Conservation (phyloP, 1,284 basidiomycete species). For the Ganoderma boninense region DNA sequence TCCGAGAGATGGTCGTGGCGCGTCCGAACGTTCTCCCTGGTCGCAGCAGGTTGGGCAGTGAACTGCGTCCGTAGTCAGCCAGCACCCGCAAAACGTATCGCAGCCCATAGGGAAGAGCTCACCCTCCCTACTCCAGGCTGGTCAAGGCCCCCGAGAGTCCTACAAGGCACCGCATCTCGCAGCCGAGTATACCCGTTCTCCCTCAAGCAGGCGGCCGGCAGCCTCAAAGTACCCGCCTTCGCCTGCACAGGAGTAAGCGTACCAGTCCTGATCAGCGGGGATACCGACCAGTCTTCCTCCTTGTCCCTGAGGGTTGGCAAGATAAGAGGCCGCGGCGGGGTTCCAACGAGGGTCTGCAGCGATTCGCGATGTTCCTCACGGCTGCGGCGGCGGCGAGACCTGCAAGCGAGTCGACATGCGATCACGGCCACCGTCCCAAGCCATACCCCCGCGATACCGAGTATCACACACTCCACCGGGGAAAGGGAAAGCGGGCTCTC, state of each 20-base stretch:
- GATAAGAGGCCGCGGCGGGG: conserved; percentile 1
- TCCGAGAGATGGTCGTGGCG: background rate
- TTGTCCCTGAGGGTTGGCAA: background rate
- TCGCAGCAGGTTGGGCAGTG: background rate
- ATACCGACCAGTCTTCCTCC: background rate
- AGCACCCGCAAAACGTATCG: background rate
- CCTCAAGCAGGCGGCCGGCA: background rate
- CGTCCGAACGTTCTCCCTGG: background rate
- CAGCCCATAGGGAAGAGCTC: background rate
- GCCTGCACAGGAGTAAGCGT: background rate
- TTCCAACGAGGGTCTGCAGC: background rate
- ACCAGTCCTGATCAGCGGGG: background rate
- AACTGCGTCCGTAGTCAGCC: background rate
- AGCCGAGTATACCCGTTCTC: background rate
- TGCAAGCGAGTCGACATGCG: conserved; percentile 3
- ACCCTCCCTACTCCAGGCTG: conserved; percentile 1
- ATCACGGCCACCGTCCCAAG: conserved; percentile 1
- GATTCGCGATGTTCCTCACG: background rate
- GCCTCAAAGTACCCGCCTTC: background rate
- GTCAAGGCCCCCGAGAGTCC: background rate
- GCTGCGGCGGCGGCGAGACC: background rate
- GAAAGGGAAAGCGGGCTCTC: background rate
- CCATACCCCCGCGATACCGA: background rate
- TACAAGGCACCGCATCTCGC: background rate
- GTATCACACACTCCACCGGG: background rate